Percentiles rank a stretch among this genome's conserved stretches.
phyloP scores from a whole-genome alignment of 140 eudicot species.

The Senecio squalidus region DNA sequence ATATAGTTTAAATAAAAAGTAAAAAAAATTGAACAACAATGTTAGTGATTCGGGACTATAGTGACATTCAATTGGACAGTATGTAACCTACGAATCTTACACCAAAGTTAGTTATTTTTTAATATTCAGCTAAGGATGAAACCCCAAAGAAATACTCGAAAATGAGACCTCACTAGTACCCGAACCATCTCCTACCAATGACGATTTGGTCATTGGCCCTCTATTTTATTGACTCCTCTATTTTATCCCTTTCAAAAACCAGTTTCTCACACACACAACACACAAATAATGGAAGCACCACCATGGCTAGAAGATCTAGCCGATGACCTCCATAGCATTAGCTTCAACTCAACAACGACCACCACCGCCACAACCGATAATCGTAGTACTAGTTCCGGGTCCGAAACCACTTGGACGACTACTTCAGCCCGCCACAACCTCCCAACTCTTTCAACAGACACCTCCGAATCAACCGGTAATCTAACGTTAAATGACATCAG shows the following conservation, averaged over 20 bases:
- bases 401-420: constrained; percentile 63
- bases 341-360: constrained; percentile 81
- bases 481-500: constrained; percentile 57
- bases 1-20: too few species aligned
- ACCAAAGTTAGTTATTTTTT: too few species aligned
- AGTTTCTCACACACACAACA: neutral
- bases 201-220: neutral
- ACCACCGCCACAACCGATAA: constrained; percentile 47
- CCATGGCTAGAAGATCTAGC: constrained; percentile 51
- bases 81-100: too few species aligned
- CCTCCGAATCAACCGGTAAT: constrained; percentile 33
- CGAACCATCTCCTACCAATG: too few species aligned
- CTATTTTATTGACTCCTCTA: neutral
- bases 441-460: constrained; percentile 41
- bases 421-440: constrained; percentile 38
- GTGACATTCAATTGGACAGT: too few species aligned
- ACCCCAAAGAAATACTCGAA: too few species aligned
- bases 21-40: too few species aligned
- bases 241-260: constrained; percentile 8
- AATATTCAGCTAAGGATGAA: too few species aligned
- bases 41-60: too few species aligned
- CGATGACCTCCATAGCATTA: constrained; percentile 73
- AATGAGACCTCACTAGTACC: too few species aligned
- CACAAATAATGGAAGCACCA: neutral
- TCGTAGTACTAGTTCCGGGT: constrained; percentile 63